Conservation (phyloP, 179 eudicot genomes). For the Beta lomatogona region DNA sequence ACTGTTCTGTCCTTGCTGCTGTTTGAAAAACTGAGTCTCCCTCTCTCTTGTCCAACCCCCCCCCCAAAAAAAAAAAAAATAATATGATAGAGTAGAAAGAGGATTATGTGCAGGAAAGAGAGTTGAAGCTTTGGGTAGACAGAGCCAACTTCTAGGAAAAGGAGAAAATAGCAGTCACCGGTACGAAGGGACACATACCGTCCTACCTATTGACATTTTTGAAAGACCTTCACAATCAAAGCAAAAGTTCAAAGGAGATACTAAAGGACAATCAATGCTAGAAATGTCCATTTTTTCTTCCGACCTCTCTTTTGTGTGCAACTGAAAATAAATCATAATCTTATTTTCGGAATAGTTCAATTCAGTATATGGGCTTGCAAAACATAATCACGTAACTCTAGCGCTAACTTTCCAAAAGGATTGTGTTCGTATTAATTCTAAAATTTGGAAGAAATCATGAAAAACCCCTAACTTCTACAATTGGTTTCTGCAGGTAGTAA, state of each 20-base stretch:
- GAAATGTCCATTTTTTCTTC: neutral
- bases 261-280: neutral
- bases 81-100: too few species aligned
- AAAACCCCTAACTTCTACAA: neutral
- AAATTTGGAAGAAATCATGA: neutral
- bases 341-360: neutral
- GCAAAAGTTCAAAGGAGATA: neutral
- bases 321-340: neutral
- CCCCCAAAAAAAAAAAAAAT: too few species aligned
- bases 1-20: too few species aligned
- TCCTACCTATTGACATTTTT: too few species aligned
- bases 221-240: neutral
- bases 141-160: too few species aligned
- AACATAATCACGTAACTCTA: neutral
- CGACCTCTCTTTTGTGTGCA: neutral
- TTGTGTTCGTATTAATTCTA: neutral
- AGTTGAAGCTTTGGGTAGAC: too few species aligned
- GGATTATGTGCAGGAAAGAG: neutral
- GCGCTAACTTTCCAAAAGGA: neutral
- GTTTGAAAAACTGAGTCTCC: too few species aligned
- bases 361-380: neutral
- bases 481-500: conserved; percentile 51
- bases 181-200: neutral
- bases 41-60: too few species aligned
- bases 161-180: neutral